A percentile compares a stretch with the other conserved stretches of the same genome.
phyloP scores from a whole-genome alignment of 164 flowering plant species.

The Sedum album region DNA sequence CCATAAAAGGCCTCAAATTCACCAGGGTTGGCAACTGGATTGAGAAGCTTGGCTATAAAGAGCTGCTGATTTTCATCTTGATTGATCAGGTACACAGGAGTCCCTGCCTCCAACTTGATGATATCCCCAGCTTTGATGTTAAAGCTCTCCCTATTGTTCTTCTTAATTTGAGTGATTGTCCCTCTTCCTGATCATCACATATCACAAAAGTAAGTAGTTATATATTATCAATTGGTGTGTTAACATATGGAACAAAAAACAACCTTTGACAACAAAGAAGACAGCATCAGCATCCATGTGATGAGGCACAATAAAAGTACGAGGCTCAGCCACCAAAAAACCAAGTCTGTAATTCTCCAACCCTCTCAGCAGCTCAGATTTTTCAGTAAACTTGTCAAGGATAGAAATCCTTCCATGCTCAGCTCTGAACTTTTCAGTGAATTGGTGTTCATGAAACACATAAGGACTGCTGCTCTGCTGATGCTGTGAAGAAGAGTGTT shows the following conservation, averaged over 20 bases:
- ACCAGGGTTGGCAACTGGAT: conserved; percentile 35
- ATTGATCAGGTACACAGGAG: conserved; percentile 36
- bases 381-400: conserved; percentile 28
- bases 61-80: conserved; percentile 33
- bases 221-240: no score
- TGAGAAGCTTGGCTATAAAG: conserved; percentile 25
- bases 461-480: conserved; percentile 26
- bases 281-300: conserved; percentile 12
- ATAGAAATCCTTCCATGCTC: conserved; percentile 33
- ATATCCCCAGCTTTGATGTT: conserved; percentile 36
- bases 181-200: conserved; percentile 29
- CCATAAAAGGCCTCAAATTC: conserved; percentile 29
- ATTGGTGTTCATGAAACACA: conserved; percentile 32
- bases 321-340: conserved; percentile 33
- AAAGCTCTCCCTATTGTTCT: conserved; percentile 27
- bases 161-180: conserved; percentile 20
- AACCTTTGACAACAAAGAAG: conserved; percentile 9
- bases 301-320: conserved; percentile 8
- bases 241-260: no score
- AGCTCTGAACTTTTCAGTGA: conserved; percentile 15
- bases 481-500: background rate
- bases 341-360: conserved; percentile 7
- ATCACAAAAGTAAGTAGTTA: background rate
- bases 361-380: background rate
- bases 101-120: conserved; percentile 35